Base-by-base conservation (phyloP, 108 stramenopile genomes). In the Pelagomonas calceolata region DNA sequence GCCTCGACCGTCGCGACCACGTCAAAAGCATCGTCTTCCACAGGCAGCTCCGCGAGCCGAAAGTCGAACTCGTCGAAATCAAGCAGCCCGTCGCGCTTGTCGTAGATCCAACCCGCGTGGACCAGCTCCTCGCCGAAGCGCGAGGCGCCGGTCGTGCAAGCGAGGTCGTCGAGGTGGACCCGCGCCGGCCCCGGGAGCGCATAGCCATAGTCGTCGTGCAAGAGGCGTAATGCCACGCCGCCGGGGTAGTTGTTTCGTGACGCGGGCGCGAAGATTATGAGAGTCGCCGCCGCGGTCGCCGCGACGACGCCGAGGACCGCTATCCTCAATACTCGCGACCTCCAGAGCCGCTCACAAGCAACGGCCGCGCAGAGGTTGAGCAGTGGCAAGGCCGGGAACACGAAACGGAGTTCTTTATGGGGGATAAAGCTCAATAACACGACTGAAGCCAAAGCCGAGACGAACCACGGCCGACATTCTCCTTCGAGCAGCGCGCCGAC, bases 371-470 rank as follows among this genome's bases (percentile, higher is more conserved):
- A 85, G 30, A 90, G 69, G 77, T 89, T 92, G 65, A 95, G 81
- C 31, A 94, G 84, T 32, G 94, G 94, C 4, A 95, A 32, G 3
- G 86, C 90, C 29, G 93, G 93, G 73, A 97, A 92, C 18, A 95
- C 80, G 77, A 97, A 97, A 32, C 96, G 81, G 67, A 92, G 85
- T 75, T 97, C 96, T 85, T 97, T 97, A 82, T 97, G 96, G 30
- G 92, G 94, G 66, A 95, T 81, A 36, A 81, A 73, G 0, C 91
- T 92, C 73, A 94, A 95, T 43, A 95, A 66, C 26, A 66, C 75
- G 15, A 95, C 81, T 76, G 91, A 95, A 43, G 76, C 86, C 64
- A 86, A 21, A 17, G 86, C 80, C 35, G 35, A 64, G 35, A 71
- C 32, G 30, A 51, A 32, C n/a, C n/a, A n/a, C n/a, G n/a, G n/a